Evolutionary conservation across 345 rosid genomes (phyloP).

Genomic region (Gossypium ekmanianum): DNA sequence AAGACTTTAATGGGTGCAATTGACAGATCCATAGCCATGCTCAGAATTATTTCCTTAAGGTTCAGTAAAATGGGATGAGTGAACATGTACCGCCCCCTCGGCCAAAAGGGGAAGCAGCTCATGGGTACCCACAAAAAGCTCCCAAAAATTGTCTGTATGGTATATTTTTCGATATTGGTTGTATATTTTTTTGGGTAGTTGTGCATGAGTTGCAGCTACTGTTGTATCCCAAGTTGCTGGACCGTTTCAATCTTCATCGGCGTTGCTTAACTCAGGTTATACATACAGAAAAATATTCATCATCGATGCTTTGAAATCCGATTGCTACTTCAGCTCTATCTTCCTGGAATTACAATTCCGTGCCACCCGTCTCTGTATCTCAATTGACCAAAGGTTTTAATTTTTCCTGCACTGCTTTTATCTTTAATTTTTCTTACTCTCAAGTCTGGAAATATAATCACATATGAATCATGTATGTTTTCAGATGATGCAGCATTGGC

Average conservation of each 20-base stretch:
- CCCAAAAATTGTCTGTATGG: slow-evolving; percentile 49
- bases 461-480: background rate
- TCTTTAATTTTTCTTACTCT: background rate
- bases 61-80: slow-evolving; percentile 77
- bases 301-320: slow-evolving; percentile 41
- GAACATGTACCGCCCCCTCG: slow-evolving; percentile 95
- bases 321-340: slow-evolving; percentile 37
- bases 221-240: slow-evolving; percentile 38
- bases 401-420: slow-evolving; percentile 1
- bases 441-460: background rate
- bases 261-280: slow-evolving; percentile 44
- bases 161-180: background rate
- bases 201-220: slow-evolving; percentile 32
- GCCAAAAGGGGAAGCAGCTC: slow-evolving; percentile 87
- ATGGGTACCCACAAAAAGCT: slow-evolving; percentile 89
- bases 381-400: slow-evolving; percentile 42
- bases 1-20: slow-evolving; percentile 14
- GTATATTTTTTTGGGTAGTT: background rate
- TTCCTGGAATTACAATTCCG: slow-evolving; percentile 46
- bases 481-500: slow-evolving; percentile 34
- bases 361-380: slow-evolving; percentile 29
- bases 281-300: slow-evolving; percentile 40
- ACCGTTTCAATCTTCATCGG: slow-evolving; percentile 44
- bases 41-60: slow-evolving; percentile 85
- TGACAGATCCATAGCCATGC: slow-evolving; percentile 93